A percentile compares a stretch with the other conserved stretches of the same genome.
phyloP scores from a whole-genome alignment of 306 rosid species.

The Cicer bijugum region DNA sequence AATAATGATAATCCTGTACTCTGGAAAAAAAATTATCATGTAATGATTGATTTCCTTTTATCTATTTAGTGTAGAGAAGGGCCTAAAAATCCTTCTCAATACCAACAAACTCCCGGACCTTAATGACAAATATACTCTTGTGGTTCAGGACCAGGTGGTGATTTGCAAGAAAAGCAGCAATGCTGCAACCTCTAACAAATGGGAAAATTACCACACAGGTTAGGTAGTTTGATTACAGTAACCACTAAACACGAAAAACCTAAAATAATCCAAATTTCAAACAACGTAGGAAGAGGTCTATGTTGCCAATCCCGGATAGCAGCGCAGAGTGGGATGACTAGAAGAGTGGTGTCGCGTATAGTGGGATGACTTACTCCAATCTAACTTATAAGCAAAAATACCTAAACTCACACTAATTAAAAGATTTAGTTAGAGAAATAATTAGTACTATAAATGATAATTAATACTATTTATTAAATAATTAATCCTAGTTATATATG shows the following conservation, averaged over 20 bases:
- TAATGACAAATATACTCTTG: constrained; percentile 2
- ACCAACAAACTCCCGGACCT: background rate
- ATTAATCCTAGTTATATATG: background rate
- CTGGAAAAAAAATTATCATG: background rate
- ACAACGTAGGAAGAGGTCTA: background rate
- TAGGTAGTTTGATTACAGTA: constrained; percentile 13
- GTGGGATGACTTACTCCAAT: background rate
- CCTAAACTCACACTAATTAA: background rate
- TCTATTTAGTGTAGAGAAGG: constrained; percentile 7
- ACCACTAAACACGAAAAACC: constrained; percentile 19
- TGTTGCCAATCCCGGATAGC: background rate
- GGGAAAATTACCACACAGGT: background rate
- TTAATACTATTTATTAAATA: background rate
- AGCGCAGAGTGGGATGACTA: background rate
- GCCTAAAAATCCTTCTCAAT: constrained; percentile 17
- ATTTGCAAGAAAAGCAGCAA: constrained; percentile 7
- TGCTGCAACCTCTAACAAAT: constrained; percentile 23
- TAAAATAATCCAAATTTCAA: constrained; percentile 30
- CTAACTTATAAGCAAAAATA: background rate
- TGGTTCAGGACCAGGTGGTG: constrained; percentile 9
- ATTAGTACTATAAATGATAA: background rate
- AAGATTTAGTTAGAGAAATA: background rate
- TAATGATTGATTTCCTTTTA: constrained; percentile 18
- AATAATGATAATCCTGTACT: background rate
- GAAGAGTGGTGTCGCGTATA: background rate